A percentile compares a stretch with the other conserved stretches of the same genome.
These are phyloP conservation scores for Pistacia integerrima DNA, from an alignment of 345 rosid species.

Conservation along the genomic window DNA sequence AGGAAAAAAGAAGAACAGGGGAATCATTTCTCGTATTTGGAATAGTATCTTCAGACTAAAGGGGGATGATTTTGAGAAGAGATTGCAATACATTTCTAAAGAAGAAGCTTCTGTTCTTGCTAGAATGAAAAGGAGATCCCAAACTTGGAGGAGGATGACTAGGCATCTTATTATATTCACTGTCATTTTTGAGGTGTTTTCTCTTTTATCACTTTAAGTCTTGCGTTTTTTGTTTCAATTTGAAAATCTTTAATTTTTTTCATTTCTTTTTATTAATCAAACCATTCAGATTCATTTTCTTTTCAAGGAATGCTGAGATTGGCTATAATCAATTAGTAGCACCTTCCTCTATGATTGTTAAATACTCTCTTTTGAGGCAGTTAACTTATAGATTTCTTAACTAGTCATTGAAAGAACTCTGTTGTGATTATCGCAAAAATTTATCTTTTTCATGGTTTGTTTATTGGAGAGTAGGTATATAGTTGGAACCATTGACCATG, in stretches of 20 bases:
- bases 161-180: constrained; percentile 66
- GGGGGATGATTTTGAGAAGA: constrained; percentile 89
- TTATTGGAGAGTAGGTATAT: constrained; percentile 25
- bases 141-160: constrained; percentile 59
- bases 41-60: constrained; percentile 55
- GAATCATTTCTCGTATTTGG: constrained; percentile 77
- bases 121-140: constrained; percentile 68
- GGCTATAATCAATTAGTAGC: background rate
- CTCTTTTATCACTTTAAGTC: background rate
- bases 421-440: too few species aligned
- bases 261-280: background rate
- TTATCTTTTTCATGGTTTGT: too few species aligned
- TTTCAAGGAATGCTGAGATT: background rate
- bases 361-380: background rate
- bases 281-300: background rate
- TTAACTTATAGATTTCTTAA: background rate
- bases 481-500: background rate
- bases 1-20: constrained; percentile 52
- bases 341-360: background rate
- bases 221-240: background rate
- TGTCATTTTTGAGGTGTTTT: constrained; percentile 73
- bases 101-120: constrained; percentile 79
- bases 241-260: background rate
- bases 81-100: constrained; percentile 72
- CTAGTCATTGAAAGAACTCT: background rate